Percentiles rank a stretch among this genome's conserved stretches.
Conservation (phyloP, 1,139 yeast species). For the Lodderomyces jiufengensis region DNA sequence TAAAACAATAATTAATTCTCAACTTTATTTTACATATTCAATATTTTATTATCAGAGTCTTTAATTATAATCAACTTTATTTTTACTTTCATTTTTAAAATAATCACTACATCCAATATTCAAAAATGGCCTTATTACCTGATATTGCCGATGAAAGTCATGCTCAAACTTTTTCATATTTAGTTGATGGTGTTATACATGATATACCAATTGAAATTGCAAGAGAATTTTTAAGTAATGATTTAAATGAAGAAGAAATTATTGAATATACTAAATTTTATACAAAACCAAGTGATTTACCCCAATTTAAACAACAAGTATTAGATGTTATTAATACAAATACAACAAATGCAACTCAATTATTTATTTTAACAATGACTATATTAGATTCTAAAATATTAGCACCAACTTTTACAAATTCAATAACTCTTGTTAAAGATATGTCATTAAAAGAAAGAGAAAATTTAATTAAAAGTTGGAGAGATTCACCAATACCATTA, state of each 20-base stretch:
- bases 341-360: slow-evolving; percentile 17
- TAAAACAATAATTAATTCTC: too few species aligned
- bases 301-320: slow-evolving; percentile 23
- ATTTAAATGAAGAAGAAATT: slow-evolving; percentile 28
- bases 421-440: slow-evolving; percentile 33
- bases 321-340: slow-evolving; percentile 16
- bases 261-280: slow-evolving; percentile 30
- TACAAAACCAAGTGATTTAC: slow-evolving; percentile 30
- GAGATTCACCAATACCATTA: slow-evolving; percentile 32
- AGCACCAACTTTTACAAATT: slow-evolving; percentile 36
- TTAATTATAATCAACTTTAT: too few species aligned
- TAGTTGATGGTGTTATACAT: slow-evolving; percentile 38
- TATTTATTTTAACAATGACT: slow-evolving; percentile 24
- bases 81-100: too few species aligned
- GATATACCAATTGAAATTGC: slow-evolving; percentile 30
- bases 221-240: slow-evolving; percentile 24
- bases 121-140: slow-evolving; percentile 14
- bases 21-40: too few species aligned
- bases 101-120: too few species aligned
- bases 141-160: slow-evolving; percentile 23
- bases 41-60: too few species aligned
- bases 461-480: slow-evolving; percentile 31
- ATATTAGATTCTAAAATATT: slow-evolving; percentile 30
- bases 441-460: slow-evolving; percentile 34
- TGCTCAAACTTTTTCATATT: slow-evolving; percentile 22